Evolutionary conservation across 306 rosid genomes (phyloP), one percentile per base, ranked within the genome.

Genomic region (Cotoneaster glaucophyllus): DNA sequence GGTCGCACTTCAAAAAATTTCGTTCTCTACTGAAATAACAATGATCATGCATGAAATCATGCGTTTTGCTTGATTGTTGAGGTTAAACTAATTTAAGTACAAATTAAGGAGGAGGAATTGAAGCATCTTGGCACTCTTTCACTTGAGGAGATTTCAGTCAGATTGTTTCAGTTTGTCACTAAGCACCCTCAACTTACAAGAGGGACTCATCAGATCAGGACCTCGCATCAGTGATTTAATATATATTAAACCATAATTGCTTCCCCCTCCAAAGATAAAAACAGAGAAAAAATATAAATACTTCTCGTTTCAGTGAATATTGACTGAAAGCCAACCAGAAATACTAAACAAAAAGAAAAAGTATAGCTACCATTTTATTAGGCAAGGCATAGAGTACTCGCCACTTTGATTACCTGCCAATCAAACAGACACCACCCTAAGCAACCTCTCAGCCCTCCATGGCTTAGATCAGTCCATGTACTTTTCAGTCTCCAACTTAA

Each of bases 81-180:
- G 32, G 41, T 69, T 67, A 28, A 28, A 64, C 64, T 14, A 43
- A 57, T 39, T 64, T 10, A 34, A 71, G 58, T 34, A 56, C 69
- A 80, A 26, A n/a, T n/a, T 72, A 41, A 32, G 64, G 52, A 58
- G 68, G 68, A 58, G 62, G 62, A 72, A 73, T 57, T 77, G 76
- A 77, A 80, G 68, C 26, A 70, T 82, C 69, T 64, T 64, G 79
- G 71, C 73, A 72, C 43, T 57, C 56, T 80, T 81, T 84, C 29
- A 8, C 81, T 77, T 76, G 64, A 61, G 77, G 75, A 83, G 85
- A 85, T 86, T 74, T 91, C 86, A 87, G 93, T 88, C 89, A 87
- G 91, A 90, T 83, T 83, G 82, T 82, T 89, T 65, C 86, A 79
- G 70, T 78, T 67, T 81, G 85, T 82, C 82, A 74, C 24, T 26